These are phyloP conservation scores for Fraxinus baroniana DNA, from an alignment of 305 asterid genomes.

Conservation along the genomic window DNA sequence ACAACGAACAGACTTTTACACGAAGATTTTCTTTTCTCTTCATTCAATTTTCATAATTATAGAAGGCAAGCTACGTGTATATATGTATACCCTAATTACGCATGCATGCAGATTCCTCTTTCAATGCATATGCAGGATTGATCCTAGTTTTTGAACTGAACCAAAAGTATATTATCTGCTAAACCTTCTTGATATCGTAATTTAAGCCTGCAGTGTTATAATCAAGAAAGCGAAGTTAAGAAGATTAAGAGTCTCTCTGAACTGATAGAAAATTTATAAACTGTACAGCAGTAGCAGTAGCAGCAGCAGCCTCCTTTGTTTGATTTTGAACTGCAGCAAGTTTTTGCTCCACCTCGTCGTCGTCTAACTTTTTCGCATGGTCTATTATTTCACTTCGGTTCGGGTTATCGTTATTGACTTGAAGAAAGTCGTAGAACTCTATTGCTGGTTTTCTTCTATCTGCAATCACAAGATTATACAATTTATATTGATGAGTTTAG, in stretches of 20 bases:
- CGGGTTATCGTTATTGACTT: slow-evolving; percentile 55
- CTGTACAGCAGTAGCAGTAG: neutral
- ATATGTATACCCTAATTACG: neutral
- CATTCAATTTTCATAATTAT: neutral
- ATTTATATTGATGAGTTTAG: neutral
- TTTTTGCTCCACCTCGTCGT: slow-evolving; percentile 27
- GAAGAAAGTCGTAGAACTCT: slow-evolving; percentile 69
- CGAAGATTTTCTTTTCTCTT: neutral
- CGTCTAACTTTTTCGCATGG: slow-evolving; percentile 35
- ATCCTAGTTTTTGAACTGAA: neutral
- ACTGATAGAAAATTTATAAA: slow-evolving; percentile 62
- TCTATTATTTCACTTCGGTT: slow-evolving; percentile 59
- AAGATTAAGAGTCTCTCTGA: slow-evolving; percentile 12
- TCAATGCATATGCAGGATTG: neutral
- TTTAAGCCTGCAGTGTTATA: neutral
- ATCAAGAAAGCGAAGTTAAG: slow-evolving; percentile 1
- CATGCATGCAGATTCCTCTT: neutral
- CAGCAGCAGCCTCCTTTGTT: neutral
- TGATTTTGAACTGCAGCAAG: neutral
- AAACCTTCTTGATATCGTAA: neutral
- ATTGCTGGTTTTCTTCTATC: slow-evolving; percentile 40
- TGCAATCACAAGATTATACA: neutral
- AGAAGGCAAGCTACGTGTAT: neutral
- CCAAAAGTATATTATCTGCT: neutral
- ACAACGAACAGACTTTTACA: neutral